These are phyloP conservation scores for Raffaelea arxii DNA, from an alignment of 2,329 filamentous ascomycete genomes.

Conservation along the genomic window DNA sequence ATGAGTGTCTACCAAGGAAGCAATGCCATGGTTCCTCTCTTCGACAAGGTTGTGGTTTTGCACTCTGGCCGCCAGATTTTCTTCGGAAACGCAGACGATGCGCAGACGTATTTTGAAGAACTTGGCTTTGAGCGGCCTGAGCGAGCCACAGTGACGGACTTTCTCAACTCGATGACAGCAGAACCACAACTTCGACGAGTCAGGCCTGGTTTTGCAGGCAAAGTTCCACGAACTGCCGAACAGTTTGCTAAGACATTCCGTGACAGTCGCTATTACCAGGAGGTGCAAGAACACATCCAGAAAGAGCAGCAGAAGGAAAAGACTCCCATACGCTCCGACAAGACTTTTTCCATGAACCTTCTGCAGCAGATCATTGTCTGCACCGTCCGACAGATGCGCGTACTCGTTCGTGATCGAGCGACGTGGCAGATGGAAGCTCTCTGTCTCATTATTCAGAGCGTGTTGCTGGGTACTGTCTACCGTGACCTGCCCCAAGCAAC, in stretches of 20 bases:
- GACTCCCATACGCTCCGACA: no score
- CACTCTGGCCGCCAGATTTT: constrained; percentile 57
- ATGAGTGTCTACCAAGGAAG: constrained; percentile 60
- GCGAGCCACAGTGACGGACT: constrained; percentile 62
- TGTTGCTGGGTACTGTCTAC: background rate
- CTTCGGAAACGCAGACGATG: constrained; percentile 50
- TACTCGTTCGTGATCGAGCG: background rate
- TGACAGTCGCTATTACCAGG: background rate
- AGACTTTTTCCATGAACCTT: no score
- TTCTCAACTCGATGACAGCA: constrained; percentile 67
- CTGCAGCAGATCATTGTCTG: background rate
- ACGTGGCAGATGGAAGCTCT: background rate
- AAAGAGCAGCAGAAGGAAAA: background rate
- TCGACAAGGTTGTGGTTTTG: constrained; percentile 67
- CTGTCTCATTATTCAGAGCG: constrained; percentile 1
- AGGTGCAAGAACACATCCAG: background rate
- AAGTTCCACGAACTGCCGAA: constrained; percentile 50
- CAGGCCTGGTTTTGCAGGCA: constrained; percentile 53
- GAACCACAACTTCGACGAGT: constrained; percentile 56
- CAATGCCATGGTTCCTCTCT: constrained; percentile 54
- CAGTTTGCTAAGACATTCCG: constrained; percentile 44
- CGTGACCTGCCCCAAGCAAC: background rate
- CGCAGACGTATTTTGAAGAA: constrained; percentile 55
- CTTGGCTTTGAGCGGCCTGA: constrained; percentile 53
- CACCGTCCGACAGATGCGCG: constrained; percentile 1